These are phyloP conservation scores for Creolimax fragrantissima DNA, from an alignment of 78 protist species.

Conservation along the genomic window DNA sequence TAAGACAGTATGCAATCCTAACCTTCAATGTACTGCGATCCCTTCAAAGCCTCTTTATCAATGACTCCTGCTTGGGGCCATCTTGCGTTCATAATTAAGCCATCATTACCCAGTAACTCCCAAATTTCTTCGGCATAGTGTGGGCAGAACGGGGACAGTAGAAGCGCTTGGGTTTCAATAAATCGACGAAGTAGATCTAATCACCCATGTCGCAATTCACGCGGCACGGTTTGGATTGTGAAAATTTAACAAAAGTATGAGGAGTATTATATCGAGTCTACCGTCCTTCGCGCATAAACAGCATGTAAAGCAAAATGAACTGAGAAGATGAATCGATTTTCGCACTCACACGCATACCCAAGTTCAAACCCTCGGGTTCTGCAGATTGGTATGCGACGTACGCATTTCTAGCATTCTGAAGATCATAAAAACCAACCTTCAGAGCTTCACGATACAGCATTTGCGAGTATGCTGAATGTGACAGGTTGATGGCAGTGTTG, in stretches of 20 bases:
- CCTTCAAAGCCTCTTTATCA: not conserved
- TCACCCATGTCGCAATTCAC: no score
- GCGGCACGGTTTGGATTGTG: no score
- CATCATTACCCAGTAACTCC: constrained; percentile 61
- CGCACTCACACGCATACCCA: constrained; percentile 47
- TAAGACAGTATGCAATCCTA: not conserved
- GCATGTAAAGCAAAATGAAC: no score
- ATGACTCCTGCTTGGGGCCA: not conserved
- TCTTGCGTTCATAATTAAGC: constrained; percentile 14
- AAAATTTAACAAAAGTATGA: no score
- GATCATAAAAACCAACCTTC: constrained; percentile 59
- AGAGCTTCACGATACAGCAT: constrained; percentile 86
- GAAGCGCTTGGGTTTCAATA: constrained; percentile 62
- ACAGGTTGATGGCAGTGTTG: constrained; percentile 22
- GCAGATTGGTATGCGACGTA: constrained; percentile 43
- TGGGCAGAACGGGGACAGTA: constrained; percentile 90
- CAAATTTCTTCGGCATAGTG: constrained; percentile 92
- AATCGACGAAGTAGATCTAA: constrained; percentile 56
- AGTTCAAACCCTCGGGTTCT: not conserved
- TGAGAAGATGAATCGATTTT: no score
- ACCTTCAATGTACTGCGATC: not conserved
- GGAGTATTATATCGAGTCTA: no score
- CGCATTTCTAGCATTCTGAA: constrained; percentile 62
- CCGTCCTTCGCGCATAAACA: no score
- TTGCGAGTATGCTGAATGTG: constrained; percentile 44